Evolutionary conservation across 352 stramenopile species (phyloP), one percentile per base, ranked within the genome.

Genomic region (Phytophthora macrochlamydospora): DNA sequence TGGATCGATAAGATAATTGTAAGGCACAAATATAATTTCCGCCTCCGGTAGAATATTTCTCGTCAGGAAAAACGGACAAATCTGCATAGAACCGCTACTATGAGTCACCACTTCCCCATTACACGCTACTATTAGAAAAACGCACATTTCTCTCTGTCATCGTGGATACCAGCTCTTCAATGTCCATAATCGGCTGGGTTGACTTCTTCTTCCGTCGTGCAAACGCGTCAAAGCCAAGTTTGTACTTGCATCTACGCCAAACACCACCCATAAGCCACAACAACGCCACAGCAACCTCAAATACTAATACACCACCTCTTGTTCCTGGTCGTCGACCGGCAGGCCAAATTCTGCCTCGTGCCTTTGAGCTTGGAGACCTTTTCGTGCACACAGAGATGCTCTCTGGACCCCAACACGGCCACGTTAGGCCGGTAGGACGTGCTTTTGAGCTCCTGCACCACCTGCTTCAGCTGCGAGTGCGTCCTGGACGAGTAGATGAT

Each of bases 1-100:
- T 13, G 96, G 89, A 67, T 99, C 97, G 75, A 99, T 98, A 0
- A 99, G 81, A 75, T 99, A 99, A 78, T 99, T 99, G 85, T 99
- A 99, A 2, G 98, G 98, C 58, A 99, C 92, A 57, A 99, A 97
- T 30, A 99, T 77, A 59, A 99, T 90, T 62, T 99, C 94, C 7
- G 98, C 96, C 51, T 98, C 80, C 2, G 92, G 78, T 6, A 98
- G 67, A 56, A 97, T 93, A 24, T 86, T 90, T 30, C 97, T 83
- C 4, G 87, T 97, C 49, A 98, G 76, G 72, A 98, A 99, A 75
- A 99, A 99, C 2, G 98, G 97, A 63, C 98, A 99, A 38, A 99
- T 89, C 81, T 98, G 65, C 38, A 18, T 24, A 24, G 18, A 2
- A 24, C 11, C 56, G 33, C 9, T 51, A 42, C 57, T 3, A 7